Evolutionary conservation across 1,284 basidiomycete genomes (phyloP), one percentile per base, ranked within the genome.

Genomic region (Irpex sp.): DNA sequence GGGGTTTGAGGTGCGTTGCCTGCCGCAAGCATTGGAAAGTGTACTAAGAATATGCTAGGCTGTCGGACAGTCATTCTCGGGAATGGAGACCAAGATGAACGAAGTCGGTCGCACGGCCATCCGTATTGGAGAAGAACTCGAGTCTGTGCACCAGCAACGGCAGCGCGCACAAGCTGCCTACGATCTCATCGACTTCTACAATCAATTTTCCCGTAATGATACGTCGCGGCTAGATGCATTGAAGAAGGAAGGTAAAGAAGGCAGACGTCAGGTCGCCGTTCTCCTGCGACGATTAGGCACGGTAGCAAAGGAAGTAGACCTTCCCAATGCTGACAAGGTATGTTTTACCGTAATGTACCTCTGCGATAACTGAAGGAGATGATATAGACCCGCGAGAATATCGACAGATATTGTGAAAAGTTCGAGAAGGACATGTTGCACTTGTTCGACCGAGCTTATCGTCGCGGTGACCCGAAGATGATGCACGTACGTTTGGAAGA

Each of bases 401-500:
- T 97, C 67, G 95, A 97, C 68, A 92, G 90, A 70, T 99, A 98
- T 72, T 97, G 96, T 77, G 97, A 99, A 78, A 93, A 93, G 72
- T 99, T 99, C 69, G 97, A 99, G 77, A 98, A 97, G 77, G 97
- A 99, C 73, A 97, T 98, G 88, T 86, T 99, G 61, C 89, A 93
- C 72, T 81, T 98, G 54, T 99, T 99, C 72, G 97, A 99, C 75
- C 81, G 90, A 67, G 95, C 93, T 71, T 98, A 98, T 77, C 86
- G 95, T 59, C 93, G 94, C 72, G 95, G 96, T 37, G 97, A 99
- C 72, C 97, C 97, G 0, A 96, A 96, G 76, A 94, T 97, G 90
- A 99, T 99, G 97, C 94, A 95, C 77, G 95, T 95, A 69, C 69
- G 90, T 82, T 56, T 59, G 19, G 43, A 36, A 21, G 37, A 21